Percentiles rank a stretch among this genome's conserved stretches.
Conservation (phyloP, 176 grass and related monocot species). For the Thinopyrum elongatum region DNA sequence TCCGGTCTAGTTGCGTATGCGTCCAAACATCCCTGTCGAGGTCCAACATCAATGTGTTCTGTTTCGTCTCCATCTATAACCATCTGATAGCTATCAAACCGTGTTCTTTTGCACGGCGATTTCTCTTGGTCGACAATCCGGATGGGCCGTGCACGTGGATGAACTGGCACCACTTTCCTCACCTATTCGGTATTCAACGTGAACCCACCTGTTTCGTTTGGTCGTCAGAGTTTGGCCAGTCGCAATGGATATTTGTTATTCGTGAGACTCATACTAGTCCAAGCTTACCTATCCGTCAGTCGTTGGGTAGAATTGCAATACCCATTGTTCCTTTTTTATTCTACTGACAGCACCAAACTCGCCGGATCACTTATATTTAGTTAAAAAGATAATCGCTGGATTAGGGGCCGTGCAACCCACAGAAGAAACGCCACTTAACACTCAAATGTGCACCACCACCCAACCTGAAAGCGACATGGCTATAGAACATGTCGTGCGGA, state of each 20-base stretch:
- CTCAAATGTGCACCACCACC: neutral
- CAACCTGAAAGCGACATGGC: neutral
- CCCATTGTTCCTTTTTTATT: neutral
- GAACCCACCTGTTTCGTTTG: neutral
- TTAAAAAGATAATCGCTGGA: neutral
- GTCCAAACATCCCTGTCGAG: neutral
- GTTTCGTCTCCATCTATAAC: neutral
- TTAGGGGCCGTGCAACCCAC: neutral
- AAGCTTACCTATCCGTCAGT: neutral
- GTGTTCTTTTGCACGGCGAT: neutral
- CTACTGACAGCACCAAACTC: neutral
- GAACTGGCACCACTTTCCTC: neutral
- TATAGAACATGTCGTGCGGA: neutral
- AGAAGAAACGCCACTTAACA: neutral
- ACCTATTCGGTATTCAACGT: neutral
- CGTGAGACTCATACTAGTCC: neutral
- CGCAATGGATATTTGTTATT: neutral
- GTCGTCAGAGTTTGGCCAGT: neutral
- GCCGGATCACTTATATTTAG: neutral
- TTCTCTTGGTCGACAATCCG: slow-evolving; percentile 9
- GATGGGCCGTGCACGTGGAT: neutral
- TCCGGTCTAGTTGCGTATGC: neutral
- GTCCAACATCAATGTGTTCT: neutral
- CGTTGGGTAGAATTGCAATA: neutral
- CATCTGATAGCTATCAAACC: neutral